A percentile compares a stretch with the other conserved stretches of the same genome.
These are phyloP conservation scores for Globisporangium uncinulatum DNA, from an alignment of 352 stramenopile species.

Conservation along the genomic window DNA sequence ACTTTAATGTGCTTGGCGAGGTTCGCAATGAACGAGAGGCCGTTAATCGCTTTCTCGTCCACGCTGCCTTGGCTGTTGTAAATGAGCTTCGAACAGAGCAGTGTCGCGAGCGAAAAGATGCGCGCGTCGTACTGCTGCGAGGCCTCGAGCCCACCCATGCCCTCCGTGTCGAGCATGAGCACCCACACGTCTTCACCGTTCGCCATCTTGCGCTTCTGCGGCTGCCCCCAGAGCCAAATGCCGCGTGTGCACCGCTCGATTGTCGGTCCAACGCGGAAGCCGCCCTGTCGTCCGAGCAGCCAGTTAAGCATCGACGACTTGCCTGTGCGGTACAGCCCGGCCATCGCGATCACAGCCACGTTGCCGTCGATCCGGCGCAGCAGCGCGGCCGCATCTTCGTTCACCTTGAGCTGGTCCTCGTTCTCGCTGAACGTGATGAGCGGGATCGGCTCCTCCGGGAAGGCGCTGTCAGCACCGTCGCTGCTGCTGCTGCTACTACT, in stretches of 20 bases:
- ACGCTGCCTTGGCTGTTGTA: slow-evolving; percentile 87
- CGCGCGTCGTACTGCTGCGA: slow-evolving; percentile 83
- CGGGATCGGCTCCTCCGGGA: slow-evolving; percentile 73
- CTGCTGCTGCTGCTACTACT: slow-evolving; percentile 11
- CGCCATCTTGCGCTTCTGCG: slow-evolving; percentile 47
- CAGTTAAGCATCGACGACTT: slow-evolving; percentile 89
- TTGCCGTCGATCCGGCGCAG: slow-evolving; percentile 68
- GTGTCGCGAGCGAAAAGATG: slow-evolving; percentile 82
- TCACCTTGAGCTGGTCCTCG: slow-evolving; percentile 74
- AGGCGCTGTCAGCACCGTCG: slow-evolving; percentile 19
- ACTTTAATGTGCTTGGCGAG: slow-evolving; percentile 84
- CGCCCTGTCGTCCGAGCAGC: slow-evolving; percentile 60
- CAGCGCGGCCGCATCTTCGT: slow-evolving; percentile 64
- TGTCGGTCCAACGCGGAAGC: slow-evolving; percentile 76
- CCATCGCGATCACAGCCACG: slow-evolving; percentile 78
- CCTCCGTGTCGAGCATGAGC: slow-evolving; percentile 86
- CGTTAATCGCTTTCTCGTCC: slow-evolving; percentile 81
- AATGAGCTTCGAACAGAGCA: slow-evolving; percentile 85
- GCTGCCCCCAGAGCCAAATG: slow-evolving; percentile 84
- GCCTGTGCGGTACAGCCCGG: slow-evolving; percentile 82
- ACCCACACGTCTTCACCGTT: slow-evolving; percentile 71
- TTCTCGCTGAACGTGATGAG: slow-evolving; percentile 85
- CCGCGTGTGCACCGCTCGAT: slow-evolving; percentile 82
- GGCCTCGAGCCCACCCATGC: slow-evolving; percentile 77
- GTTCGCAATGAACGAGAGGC: slow-evolving; percentile 85